Conservation (phyloP, 2,329 filamentous ascomycete species). For the Lachnellula suecica region DNA sequence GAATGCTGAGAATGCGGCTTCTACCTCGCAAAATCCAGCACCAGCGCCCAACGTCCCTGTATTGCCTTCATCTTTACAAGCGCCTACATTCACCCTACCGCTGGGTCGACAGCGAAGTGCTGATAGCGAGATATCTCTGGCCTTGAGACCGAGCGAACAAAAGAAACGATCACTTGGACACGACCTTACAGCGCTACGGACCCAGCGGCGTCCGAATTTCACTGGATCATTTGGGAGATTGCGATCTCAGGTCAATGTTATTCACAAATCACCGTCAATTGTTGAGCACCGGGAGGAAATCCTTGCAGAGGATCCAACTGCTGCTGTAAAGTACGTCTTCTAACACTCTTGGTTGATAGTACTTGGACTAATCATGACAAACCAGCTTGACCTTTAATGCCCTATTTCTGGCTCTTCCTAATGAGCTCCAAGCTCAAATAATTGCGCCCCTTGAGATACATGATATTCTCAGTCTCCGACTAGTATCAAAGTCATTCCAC, state of each 20-base stretch:
- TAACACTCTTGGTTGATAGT: not conserved
- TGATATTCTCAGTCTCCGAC: constrained; percentile 58
- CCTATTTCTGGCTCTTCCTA: constrained; percentile 57
- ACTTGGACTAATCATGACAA: constrained; percentile 10
- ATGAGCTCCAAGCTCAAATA: constrained; percentile 63
- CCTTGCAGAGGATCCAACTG: constrained; percentile 24
- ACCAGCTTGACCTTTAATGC: constrained; percentile 48
- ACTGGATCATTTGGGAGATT: constrained; percentile 32
- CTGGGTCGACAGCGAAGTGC: constrained; percentile 27
- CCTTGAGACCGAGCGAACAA: constrained; percentile 28
- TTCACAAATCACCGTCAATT: constrained; percentile 28
- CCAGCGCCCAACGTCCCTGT: constrained; percentile 4
- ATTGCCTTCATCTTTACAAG: constrained; percentile 13
- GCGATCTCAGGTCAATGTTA: constrained; percentile 29
- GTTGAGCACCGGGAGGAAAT: constrained; percentile 28
- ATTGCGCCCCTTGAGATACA: constrained; percentile 59
- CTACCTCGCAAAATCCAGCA: constrained; percentile 29
- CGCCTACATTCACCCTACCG: constrained; percentile 30
- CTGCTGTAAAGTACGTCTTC: constrained; percentile 22
- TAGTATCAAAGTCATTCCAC: constrained; percentile 59
- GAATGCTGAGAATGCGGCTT: constrained; percentile 36
- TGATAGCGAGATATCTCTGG: constrained; percentile 20
- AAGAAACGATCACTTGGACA: constrained; percentile 34
- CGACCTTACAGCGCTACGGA: constrained; percentile 29
- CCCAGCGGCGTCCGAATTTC: constrained; percentile 32